Evolutionary conservation across 148 eudicot genomes (phyloP).

Genomic region (Vaccinium darrowii): DNA sequence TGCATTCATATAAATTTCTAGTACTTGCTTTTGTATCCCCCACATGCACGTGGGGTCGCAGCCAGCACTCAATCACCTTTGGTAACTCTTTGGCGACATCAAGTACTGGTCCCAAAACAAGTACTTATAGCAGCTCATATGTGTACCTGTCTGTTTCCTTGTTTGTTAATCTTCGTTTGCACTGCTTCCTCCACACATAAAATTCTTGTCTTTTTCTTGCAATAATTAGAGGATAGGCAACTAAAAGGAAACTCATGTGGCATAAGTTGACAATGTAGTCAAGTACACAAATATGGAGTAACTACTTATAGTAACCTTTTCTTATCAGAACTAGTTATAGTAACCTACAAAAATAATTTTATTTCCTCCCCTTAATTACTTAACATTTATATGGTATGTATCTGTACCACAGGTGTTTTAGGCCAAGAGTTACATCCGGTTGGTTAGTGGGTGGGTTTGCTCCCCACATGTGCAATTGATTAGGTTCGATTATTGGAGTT

Average conservation of each 20-base stretch:
- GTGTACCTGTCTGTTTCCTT: background rate
- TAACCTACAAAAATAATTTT: background rate
- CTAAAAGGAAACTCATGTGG: too few relatives aligned
- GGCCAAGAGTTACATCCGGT: too few relatives aligned
- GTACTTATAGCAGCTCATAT: background rate
- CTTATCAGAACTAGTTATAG: background rate
- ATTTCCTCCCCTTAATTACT: background rate
- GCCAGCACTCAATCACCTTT: too few relatives aligned
- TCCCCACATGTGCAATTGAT: too few relatives aligned
- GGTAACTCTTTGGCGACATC: constrained; percentile 2
- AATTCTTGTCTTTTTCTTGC: constrained; percentile 17
- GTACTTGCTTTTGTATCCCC: too few relatives aligned
- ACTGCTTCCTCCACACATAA: constrained; percentile 20
- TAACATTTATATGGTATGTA: background rate
- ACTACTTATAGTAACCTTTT: background rate
- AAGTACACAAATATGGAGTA: background rate
- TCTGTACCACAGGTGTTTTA: too few relatives aligned
- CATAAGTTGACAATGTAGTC: too few relatives aligned
- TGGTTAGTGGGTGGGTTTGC: too few relatives aligned
- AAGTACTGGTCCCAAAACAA: constrained; percentile 12
- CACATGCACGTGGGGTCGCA: too few relatives aligned
- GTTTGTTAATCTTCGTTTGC: constrained; percentile 13
- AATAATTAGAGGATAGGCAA: constrained; percentile 10
- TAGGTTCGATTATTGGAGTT: too few relatives aligned
- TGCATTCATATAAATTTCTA: too few relatives aligned